Base-by-base conservation (phyloP, 345 rosid species). In the Eucalyptus lansdowneana region DNA sequence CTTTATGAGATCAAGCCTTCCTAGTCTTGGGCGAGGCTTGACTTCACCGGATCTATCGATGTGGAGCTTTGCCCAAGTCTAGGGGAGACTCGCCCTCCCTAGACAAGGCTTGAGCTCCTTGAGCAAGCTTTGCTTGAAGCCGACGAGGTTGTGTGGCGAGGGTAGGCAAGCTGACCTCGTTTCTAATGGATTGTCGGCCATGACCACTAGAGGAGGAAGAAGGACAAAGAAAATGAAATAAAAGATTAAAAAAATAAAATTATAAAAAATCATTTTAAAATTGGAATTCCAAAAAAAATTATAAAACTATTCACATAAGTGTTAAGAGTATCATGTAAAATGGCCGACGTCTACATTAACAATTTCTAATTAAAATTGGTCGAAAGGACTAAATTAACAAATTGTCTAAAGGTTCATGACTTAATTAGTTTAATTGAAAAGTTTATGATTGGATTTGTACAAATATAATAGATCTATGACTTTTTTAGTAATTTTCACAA, bases 301-400 rank as follows among this genome's bases (percentile, higher is more conserved):
- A 11, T 56, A 56, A 56, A 56, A 56, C 2, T 25, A 22, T 56
- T 56, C 13, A 24, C 29, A 5, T 56, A 2, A 4, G 0, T 0
- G 5, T 10, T 11, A 5, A 24, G 1, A 4, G 13, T 24, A 22
- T 56, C 29, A 22, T 22, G 13, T 56, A 56, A 11, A 9, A 56
- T 24, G 6, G 1, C 1, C 0, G 1, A 0, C 2, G 3, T 56
- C 3, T 9, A 56, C 3, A 24, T 56, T 22, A 56, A 56, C 2
- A 56, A 56, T 56, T 56, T 56, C 0, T 5, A 10, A 10, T 56
- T 7, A 56, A 56, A 22, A 56, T 56, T 56, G 6, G 62, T 56
- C 3, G 29, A 11, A 56, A 56, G 0, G 62, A 24, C 13, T 56
- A 56, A 25, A 56, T 56, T 56, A 2, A 56, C 3, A 56, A 56